Base-by-base conservation (phyloP, 371 early-diverging fungal species). In the Mortierella sp. region DNA sequence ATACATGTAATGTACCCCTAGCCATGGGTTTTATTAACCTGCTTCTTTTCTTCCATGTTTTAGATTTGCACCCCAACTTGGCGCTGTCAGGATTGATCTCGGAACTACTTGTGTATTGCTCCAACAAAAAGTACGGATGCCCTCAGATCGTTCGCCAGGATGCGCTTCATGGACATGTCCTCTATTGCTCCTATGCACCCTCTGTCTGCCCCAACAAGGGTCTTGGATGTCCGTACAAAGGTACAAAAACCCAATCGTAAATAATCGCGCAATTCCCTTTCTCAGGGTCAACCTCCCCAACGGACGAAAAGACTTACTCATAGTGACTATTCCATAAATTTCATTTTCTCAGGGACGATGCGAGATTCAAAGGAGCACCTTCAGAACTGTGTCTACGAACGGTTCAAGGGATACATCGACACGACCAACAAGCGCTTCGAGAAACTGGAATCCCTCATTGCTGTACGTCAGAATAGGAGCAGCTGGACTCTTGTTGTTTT, bases 1-100 rank as follows among this genome's bases (percentile, higher is more conserved):
- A n/a, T n/a, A n/a, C n/a, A n/a, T n/a, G n/a, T n/a, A 45, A 29
- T 45, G 29, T 34, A 29, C 16, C n/a, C n/a, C n/a, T n/a, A n/a
- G n/a, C n/a, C n/a, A n/a, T n/a, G n/a, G n/a, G n/a, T n/a, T n/a
- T 44, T 26, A 19, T 1, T 43, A n/a, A 69, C 29, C 8, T 58
- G 14, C 26, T 22, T 41, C 22, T 64, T 34, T 10, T 19, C 24
- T 10, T 45, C 47, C 26, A 24, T 26, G 13, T 50, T 31, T 4
- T 53, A 88, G 91, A 92, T 71, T 80, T 91, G 34, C 93, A 93
- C 72, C 86, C 91, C 7, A 93, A 93, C 71, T 83, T 93, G 13
- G 92, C 90, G 4, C 80, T 93, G 24, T 77, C 86, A 11, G 85
- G 88, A 26, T 71, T 93, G 37, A 88, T 91, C 16, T 79, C 84